A percentile compares a stretch with the other conserved stretches of the same genome.
Conservation (phyloP, 1,284 basidiomycete species). For the Pseudozyma thailandica region DNA sequence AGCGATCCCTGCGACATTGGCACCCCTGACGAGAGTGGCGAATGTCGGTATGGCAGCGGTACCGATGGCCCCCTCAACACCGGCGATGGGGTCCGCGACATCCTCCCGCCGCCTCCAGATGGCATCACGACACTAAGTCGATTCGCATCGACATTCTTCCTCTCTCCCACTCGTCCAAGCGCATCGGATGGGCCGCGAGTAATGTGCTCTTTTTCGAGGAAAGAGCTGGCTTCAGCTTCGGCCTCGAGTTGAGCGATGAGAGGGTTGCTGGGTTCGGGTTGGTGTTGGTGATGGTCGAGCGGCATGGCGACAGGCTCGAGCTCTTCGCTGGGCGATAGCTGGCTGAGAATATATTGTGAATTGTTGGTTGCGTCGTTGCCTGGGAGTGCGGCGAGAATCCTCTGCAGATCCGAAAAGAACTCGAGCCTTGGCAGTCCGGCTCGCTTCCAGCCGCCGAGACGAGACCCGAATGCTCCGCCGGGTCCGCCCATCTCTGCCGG, state of each 20-base stretch:
- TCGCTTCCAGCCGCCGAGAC: conserved; percentile 38
- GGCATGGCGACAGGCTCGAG: conserved; percentile 41
- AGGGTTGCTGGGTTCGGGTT: conserved; percentile 21
- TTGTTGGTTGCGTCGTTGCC: conserved; percentile 41
- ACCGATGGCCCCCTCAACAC: conserved; percentile 11
- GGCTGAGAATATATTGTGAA: conserved; percentile 24
- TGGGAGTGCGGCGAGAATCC: conserved; percentile 30
- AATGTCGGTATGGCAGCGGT: conserved; percentile 31
- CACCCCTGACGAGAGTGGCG: conserved; percentile 7
- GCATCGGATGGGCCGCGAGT: not conserved
- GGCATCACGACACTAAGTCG: conserved; percentile 1
- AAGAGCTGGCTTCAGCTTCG: conserved; percentile 23
- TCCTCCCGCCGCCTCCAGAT: not conserved
- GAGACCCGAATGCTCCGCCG: conserved; percentile 38
- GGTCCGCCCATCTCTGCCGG: conserved; percentile 32
- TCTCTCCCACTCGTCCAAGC: not conserved
- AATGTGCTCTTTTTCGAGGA: conserved; percentile 28
- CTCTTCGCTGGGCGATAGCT: conserved; percentile 10
- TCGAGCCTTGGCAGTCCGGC: conserved; percentile 45
- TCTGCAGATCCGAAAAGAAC: conserved; percentile 47
- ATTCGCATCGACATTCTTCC: not conserved
- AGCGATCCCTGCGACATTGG: conserved; percentile 6
- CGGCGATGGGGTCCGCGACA: conserved; percentile 19
- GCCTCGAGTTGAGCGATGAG: conserved; percentile 38
- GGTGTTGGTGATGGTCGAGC: conserved; percentile 13